Percentiles rank a stretch among this genome's conserved stretches.
Evolutionary conservation across 257 asterid species (phyloP).

Genomic region (Anisodus tanguticus): DNA sequence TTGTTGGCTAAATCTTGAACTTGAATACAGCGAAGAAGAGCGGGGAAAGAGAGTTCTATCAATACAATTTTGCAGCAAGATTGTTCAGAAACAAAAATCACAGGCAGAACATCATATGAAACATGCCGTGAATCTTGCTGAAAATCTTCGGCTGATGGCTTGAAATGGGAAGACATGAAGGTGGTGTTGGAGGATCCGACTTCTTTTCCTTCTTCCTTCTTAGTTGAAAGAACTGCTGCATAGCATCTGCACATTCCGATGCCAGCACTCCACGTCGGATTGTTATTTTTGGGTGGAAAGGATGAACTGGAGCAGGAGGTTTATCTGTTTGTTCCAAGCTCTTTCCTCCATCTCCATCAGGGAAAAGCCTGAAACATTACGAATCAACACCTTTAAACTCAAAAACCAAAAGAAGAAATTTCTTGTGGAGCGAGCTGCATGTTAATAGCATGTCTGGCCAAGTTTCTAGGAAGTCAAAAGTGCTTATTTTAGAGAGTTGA

Average conservation of each 20-base stretch:
- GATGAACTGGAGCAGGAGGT: constrained; percentile 85
- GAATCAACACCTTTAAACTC: neutral
- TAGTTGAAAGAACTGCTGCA: constrained; percentile 86
- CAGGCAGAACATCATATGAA: constrained; percentile 69
- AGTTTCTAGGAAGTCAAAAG: too few species aligned
- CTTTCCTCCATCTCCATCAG: constrained; percentile 62
- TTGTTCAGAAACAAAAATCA: constrained; percentile 29
- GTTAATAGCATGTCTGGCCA: too few species aligned
- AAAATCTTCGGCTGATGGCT: constrained; percentile 64
- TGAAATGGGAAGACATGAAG: constrained; percentile 65
- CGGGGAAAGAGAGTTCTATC: neutral
- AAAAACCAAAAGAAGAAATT: neutral
- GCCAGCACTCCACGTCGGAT: constrained; percentile 77
- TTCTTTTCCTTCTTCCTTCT: constrained; percentile 69
- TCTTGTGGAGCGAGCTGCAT: neutral
- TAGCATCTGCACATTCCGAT: constrained; percentile 83
- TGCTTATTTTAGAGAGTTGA: too few species aligned
- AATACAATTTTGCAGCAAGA: neutral
- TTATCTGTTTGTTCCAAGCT: constrained; percentile 59
- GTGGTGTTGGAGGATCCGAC: constrained; percentile 50
- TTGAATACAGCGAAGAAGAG: neutral
- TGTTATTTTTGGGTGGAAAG: constrained; percentile 84
- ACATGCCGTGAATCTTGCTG: constrained; percentile 68
- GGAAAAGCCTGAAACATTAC: constrained; percentile 71
- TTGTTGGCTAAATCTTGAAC: neutral